Base-by-base conservation (phyloP, 345 rosid genomes). In the Litchi chinensis region DNA sequence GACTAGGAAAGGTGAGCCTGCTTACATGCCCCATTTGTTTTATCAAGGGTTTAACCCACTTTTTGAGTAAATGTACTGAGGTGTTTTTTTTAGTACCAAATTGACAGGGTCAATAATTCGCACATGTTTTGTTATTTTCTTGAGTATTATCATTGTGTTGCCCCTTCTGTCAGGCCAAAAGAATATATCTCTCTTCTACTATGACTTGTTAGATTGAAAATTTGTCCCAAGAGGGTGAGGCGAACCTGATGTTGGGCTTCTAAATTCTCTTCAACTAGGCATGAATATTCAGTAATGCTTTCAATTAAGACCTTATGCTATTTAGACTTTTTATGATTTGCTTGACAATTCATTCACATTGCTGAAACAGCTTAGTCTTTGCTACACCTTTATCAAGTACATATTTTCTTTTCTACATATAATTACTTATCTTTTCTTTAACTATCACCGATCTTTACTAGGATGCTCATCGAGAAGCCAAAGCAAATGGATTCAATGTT, bases 381-480 rank as follows among this genome's bases (percentile, higher is more conserved):
- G 22, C 48, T 43, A 22, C 50, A 43, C 64, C 76, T 24, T 46
- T 10, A 19, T 66, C 65, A n/a, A 64, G 37, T 73, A 21, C 62
- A 10, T 60, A 10, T 43, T 46, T 70, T 39, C 66, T 37, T 28
- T 62, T 63, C 15, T 57, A 56, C 46, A 68, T 59, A 21, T n/a
- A 52, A 19, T 67, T 37, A 18, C 37, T 76, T 21, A 0, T 10
- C 22, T 24, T 77, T 52, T 44, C 37, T 8, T 32, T 71, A 65
- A 79, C 64, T 57, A n/a, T 74, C 68, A 6, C 46, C 65, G 37
- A 73, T 76, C 22, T 12, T 72, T 21, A 10, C 77, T 68, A 95
- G 98, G 97, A 95, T 83, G 89, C 95, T 68, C 91, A 85, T 81
- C 82, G 98, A 77, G 97, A 93, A 83, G 98, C 98, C 81, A 95